Percentiles rank a stretch among this genome's conserved stretches.
These are phyloP conservation scores for Cladosporium phlei DNA, from an alignment of 2,329 filamentous ascomycete species.

Conservation along the genomic window DNA sequence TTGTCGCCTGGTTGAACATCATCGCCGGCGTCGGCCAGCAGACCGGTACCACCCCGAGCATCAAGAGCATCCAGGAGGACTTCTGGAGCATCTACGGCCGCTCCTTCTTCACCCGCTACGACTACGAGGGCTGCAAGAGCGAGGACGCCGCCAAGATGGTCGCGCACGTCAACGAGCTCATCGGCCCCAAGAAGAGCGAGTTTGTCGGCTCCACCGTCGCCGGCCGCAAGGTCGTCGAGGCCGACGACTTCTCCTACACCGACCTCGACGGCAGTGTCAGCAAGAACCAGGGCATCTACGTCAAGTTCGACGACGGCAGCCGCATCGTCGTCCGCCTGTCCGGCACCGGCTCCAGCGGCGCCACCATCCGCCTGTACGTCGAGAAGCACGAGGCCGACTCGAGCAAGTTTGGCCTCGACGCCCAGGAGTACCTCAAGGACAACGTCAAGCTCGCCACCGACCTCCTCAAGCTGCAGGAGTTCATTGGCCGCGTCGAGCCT, in stretches of 20 bases:
- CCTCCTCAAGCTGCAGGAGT: conserved; percentile 89
- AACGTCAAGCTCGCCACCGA: conserved; percentile 81
- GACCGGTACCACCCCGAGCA: conserved; percentile 77
- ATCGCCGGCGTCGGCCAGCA: conserved; percentile 88
- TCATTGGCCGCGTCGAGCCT: conserved; percentile 84
- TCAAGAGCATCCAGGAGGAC: conserved; percentile 91
- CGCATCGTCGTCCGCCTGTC: conserved; percentile 93
- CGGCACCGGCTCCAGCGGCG: conserved; percentile 89
- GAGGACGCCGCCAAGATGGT: conserved; percentile 90
- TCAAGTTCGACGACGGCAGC: conserved; percentile 90
- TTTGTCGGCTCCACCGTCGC: conserved; percentile 81
- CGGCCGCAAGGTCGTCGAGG: conserved; percentile 79
- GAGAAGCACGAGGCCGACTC: conserved; percentile 88
- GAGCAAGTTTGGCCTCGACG: conserved; percentile 71
- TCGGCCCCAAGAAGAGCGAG: conserved; percentile 61
- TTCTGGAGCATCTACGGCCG: conserved; percentile 97
- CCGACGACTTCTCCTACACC: conserved; percentile 96
- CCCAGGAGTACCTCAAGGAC: conserved; percentile 88
- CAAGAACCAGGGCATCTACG: conserved; percentile 92
- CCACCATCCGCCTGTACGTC: conserved; percentile 93
- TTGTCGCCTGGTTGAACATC: conserved; percentile 98
- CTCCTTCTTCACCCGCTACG: conserved; percentile 98
- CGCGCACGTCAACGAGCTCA: conserved; percentile 70
- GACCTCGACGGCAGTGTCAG: conserved; percentile 96
- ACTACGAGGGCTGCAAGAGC: conserved; percentile 92